phyloP scores from a whole-genome alignment of 352 stramenopile species.

The Pythium rishiriense region DNA sequence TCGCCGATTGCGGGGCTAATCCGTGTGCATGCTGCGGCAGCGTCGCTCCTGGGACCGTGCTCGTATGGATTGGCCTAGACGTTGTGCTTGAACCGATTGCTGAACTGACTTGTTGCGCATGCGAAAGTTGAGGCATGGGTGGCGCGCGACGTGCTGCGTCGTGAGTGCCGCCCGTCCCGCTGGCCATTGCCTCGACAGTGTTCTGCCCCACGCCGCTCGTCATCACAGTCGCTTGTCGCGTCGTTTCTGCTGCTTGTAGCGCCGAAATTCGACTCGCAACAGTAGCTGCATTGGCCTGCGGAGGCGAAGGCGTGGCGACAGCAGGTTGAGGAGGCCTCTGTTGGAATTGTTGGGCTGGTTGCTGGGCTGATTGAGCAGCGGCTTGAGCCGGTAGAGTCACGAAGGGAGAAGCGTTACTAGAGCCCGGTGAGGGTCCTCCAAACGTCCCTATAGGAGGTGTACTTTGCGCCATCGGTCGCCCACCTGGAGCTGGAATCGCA shows the following conservation, averaged over 20 bases:
- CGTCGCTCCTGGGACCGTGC: neutral
- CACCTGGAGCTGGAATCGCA: constrained; percentile 12
- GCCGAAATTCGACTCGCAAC: constrained; percentile 33
- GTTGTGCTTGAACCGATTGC: neutral
- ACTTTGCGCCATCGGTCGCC: constrained; percentile 3
- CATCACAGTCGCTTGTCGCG: constrained; percentile 22
- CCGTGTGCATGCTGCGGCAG: neutral
- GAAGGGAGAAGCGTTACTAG: constrained; percentile 1
- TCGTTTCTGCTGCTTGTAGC: constrained; percentile 35
- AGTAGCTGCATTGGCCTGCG: constrained; percentile 24
- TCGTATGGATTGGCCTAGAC: constrained; percentile 1
- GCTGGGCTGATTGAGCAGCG: constrained; percentile 9
- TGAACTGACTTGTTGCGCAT: constrained; percentile 5
- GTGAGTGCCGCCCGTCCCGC: constrained; percentile 10
- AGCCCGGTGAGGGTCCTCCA: neutral
- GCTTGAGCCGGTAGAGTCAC: constrained; percentile 20
- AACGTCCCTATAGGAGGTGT: neutral
- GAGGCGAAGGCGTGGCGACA: constrained; percentile 30
- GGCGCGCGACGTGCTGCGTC: constrained; percentile 19
- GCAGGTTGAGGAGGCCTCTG: constrained; percentile 8
- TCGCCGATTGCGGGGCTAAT: neutral
- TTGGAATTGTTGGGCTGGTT: constrained; percentile 20
- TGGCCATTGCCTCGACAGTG: neutral
- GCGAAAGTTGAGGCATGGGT: constrained; percentile 16
- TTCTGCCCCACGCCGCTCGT: constrained; percentile 8